Conservation (phyloP, 306 rosid species). For the Prunus davidiana region DNA sequence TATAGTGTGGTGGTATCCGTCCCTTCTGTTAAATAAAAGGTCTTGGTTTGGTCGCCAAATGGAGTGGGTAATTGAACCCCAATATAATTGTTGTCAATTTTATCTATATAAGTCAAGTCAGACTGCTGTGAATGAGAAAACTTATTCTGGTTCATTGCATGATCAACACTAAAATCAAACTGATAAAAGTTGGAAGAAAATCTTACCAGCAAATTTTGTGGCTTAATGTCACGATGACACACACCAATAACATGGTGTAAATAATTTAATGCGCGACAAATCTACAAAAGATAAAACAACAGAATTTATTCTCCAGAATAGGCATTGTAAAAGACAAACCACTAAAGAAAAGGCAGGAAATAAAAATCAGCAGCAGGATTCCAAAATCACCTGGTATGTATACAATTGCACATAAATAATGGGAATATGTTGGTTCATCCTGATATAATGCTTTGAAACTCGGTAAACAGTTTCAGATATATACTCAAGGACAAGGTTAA, state of each 20-base stretch:
- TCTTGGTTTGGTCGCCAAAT: neutral
- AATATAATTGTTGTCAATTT: neutral
- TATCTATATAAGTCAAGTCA: neutral
- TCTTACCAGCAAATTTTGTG: conserved; percentile 81
- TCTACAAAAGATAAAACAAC: conserved; percentile 53
- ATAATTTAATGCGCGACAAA: conserved; percentile 85
- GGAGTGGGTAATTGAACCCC: neutral
- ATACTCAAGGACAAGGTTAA: conserved; percentile 88
- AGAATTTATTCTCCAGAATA: conserved; percentile 1
- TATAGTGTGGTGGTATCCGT: neutral
- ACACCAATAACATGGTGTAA: conserved; percentile 78
- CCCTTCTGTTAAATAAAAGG: neutral
- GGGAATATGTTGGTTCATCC: conserved; percentile 66
- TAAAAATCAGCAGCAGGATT: neutral
- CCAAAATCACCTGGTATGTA: conserved; percentile 64
- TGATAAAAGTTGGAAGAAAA: conserved; percentile 6
- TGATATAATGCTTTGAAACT: conserved; percentile 65
- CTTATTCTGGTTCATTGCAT: neutral
- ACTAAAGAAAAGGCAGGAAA: neutral
- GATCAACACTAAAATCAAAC: neutral
- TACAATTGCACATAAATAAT: conserved; percentile 68
- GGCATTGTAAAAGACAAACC: neutral
- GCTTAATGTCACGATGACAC: conserved; percentile 96
- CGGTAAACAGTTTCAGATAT: conserved; percentile 79
- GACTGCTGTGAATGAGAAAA: neutral